Evolutionary conservation across 1,284 basidiomycete genomes (phyloP).

Genomic region (Stygiomarasmius scandens): DNA sequence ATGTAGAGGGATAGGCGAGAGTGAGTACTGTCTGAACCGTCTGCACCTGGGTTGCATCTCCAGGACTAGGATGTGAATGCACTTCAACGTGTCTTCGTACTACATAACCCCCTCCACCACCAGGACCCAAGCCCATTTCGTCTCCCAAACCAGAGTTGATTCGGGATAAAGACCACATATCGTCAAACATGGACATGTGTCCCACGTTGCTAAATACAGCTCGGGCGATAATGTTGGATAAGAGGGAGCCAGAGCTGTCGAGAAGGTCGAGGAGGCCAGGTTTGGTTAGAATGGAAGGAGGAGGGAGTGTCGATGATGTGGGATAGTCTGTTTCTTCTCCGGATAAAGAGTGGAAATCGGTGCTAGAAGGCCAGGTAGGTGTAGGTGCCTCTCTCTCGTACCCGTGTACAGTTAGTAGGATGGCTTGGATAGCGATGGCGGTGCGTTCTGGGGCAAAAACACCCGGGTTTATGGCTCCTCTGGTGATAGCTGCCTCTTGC

Average conservation of each 20-base stretch:
- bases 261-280: conserved; percentile 80
- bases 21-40: no score
- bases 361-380: conserved; percentile 76
- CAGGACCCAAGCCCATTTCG: no score
- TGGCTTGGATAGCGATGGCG: conserved; percentile 77
- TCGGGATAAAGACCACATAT: conserved; percentile 71
- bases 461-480: conserved; percentile 38
- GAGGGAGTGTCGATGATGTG: conserved; percentile 64
- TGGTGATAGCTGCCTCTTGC: conserved; percentile 59
- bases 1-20: conserved; percentile 71
- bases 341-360: no score
- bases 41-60: no score
- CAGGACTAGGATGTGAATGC: no score
- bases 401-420: conserved; percentile 71
- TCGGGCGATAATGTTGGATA: conserved; percentile 66
- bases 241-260: conserved; percentile 63
- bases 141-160: conserved; percentile 47
- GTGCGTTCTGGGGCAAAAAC: conserved; percentile 74
- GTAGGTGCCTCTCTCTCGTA: conserved; percentile 73
- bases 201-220: conserved; percentile 74
- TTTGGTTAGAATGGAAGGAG: conserved; percentile 57
- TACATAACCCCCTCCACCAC: no score
- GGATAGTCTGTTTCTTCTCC: conserved; percentile 69
- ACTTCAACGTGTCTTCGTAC: no score
- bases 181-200: conserved; percentile 82